phyloP scores from a whole-genome alignment of 257 asterid species.

The Linaria vulgaris region DNA sequence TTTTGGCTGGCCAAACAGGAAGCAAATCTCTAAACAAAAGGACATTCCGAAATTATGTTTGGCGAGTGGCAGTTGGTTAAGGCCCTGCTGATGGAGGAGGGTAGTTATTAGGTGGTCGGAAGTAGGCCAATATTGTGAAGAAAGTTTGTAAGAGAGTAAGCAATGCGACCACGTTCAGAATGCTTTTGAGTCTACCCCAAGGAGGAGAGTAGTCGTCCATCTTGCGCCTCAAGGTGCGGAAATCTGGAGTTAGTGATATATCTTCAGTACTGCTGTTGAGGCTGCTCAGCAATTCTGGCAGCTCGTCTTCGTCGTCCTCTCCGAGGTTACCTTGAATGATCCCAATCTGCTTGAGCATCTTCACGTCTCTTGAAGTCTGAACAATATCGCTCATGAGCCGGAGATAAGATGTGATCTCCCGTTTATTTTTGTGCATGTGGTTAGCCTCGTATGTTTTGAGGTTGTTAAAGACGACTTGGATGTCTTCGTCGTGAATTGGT shows the following conservation, averaged over 20 bases:
- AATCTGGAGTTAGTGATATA: neutral
- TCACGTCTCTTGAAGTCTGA: constrained; percentile 20
- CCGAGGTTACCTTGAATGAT: neutral
- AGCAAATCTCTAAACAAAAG: no score
- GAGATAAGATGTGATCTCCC: constrained; percentile 14
- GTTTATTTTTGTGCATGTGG: neutral
- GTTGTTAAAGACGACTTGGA: neutral
- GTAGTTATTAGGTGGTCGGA: constrained; percentile 3
- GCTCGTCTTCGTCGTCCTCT: neutral
- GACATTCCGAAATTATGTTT: no score
- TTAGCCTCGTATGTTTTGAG: constrained; percentile 8
- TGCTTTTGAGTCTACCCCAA: neutral
- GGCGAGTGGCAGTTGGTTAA: no score
- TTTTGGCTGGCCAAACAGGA: no score
- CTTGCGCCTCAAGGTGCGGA: constrained; percentile 1
- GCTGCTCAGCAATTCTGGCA: constrained; percentile 17
- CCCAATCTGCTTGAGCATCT: neutral
- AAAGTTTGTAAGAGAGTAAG: constrained; percentile 16
- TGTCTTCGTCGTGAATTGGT: constrained; percentile 5
- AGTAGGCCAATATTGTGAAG: constrained; percentile 9
- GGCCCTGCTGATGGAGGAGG: no score
- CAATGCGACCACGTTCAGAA: constrained; percentile 8
- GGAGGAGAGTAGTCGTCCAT: constrained; percentile 16
- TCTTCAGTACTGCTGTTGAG: neutral
- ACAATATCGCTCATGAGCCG: constrained; percentile 13